Evolutionary conservation across 805 yeast species (phyloP), one percentile per base, ranked within the genome.

Genomic region (Teunomyces kruisii): DNA sequence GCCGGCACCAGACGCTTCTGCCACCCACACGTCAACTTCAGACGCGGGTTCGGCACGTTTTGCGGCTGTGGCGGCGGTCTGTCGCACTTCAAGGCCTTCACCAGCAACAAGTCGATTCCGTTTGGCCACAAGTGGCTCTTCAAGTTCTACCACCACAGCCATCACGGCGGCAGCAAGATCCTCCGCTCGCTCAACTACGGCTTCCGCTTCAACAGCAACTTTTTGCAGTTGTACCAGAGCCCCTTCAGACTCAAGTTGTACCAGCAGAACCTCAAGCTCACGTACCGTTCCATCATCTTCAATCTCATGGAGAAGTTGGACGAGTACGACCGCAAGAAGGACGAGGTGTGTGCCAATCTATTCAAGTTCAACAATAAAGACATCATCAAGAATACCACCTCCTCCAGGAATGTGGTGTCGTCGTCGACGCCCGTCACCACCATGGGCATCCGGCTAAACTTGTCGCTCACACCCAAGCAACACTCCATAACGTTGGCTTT

Each of bases 391-490:
- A n/a, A n/a, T n/a, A n/a, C n/a, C n/a, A n/a, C n/a, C n/a, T n/a
- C n/a, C n/a, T n/a, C n/a, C n/a, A n/a, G n/a, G n/a, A n/a, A n/a
- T n/a, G n/a, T 26, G 28, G 12, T 26, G 28, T 8, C 28, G 9
- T 10, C n/a, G n/a, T n/a, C n/a, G n/a, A n/a, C n/a, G n/a, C n/a
- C 12, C 12, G 3, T 26, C 28, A 5, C 37, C 24, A 8, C 33
- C 13, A 33, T 33, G 37, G 15, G 48, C 14, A 46, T 65, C 33
- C 54, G 68, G 33, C 53, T 66, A 37, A 62, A 66, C 48, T 35
- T 64, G 6, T 61, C 67, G 44, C 55, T 65, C 47, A 54, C 65
- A 6, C 57, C 66, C 24, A 45, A 50, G 19, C 46, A 52, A 42
- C 60, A 60, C 45, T 39, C 48, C 32, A 28, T 53, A n/a, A 59